Evolutionary conservation across 2,329 filamentous ascomycete species (phyloP), one percentile per base, ranked within the genome.

Genomic region (Aspergillus terreus): DNA sequence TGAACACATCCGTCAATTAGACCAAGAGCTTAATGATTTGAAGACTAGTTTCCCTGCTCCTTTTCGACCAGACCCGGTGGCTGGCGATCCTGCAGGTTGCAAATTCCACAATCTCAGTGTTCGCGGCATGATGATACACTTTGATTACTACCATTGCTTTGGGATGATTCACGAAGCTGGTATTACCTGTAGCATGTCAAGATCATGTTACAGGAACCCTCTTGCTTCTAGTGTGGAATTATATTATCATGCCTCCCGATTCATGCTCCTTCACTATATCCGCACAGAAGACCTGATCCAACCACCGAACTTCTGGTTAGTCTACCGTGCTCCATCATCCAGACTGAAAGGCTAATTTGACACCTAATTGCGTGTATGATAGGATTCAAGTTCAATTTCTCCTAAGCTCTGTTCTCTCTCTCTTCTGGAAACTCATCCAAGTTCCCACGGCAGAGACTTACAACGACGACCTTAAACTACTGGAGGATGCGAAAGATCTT

Each of bases 91-190:
- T 6, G 58, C 59, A 2, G 51, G 61, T 23, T 58, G 59, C 23
- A n/a, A 55, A 2, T 58, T 63, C 32, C 63, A 61, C 38, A 59
- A 63, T 41, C 57, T 64, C 15, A 63, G 59, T 44, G 44, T 64
- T 7, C 57, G 61, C 1, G 62, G 61, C 1, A 49, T 63, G 4
- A 58, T 45, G 25, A 52, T 64, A 5, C 62, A 65, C 27, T 21
- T 65, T 30, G 62, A 63, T 41, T 65, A 65, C 44, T 64, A 62
- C 21, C 58, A 58, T 21, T 63, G 60, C 33, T 43, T 65, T 1
- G 54, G 55, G 1, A 63, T 57, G 33, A 61, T 65, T 5, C 62
- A 64, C 23, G 61, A 54, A 3, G 57, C 62, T 6, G 61, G 44
- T n/a, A 44, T 30, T 21, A 40, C 51, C 4, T 45, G 17, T 6